Conservation (phyloP, 1,284 basidiomycete genomes). For the Takashimella koratensis region DNA sequence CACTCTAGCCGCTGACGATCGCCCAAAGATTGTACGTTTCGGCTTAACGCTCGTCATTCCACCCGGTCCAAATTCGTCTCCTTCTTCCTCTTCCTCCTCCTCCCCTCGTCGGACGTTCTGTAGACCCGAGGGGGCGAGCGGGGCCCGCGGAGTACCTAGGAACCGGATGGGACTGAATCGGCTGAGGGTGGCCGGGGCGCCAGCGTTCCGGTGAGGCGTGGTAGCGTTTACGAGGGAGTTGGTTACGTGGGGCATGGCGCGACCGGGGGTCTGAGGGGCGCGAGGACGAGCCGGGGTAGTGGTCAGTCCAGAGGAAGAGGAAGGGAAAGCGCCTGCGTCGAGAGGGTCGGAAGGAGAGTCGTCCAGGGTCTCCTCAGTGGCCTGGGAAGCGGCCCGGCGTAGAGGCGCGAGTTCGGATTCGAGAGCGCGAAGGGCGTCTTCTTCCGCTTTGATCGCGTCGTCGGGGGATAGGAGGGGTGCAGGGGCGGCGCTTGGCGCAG, state of each 20-base stretch:
- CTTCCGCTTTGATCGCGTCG: constrained; percentile 44
- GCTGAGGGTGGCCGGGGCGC: constrained; percentile 14
- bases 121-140: constrained; percentile 1
- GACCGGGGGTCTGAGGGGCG: not conserved
- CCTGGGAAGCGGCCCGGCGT: constrained; percentile 4
- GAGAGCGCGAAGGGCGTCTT: constrained; percentile 34
- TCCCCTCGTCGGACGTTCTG: constrained; percentile 1
- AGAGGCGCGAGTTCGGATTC: constrained; percentile 33
- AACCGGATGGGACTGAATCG: constrained; percentile 34
- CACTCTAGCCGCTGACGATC: not conserved
- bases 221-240: constrained; percentile 31
- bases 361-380: not conserved
- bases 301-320: constrained; percentile 4
- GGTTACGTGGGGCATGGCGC: constrained; percentile 24
- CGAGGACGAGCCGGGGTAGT: not conserved
- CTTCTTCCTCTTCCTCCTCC: constrained; percentile 1
- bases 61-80: not conserved
- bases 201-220: constrained; percentile 20
- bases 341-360: not conserved
- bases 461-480: constrained; percentile 26
- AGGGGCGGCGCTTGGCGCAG: not conserved
- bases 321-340: constrained; percentile 6
- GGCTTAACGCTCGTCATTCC: too few relatives aligned
- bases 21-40: not conserved
- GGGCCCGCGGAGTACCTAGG: constrained; percentile 31